phyloP scores from a whole-genome alignment of 2,329 filamentous ascomycete genomes.

The Fusarium sp. region DNA sequence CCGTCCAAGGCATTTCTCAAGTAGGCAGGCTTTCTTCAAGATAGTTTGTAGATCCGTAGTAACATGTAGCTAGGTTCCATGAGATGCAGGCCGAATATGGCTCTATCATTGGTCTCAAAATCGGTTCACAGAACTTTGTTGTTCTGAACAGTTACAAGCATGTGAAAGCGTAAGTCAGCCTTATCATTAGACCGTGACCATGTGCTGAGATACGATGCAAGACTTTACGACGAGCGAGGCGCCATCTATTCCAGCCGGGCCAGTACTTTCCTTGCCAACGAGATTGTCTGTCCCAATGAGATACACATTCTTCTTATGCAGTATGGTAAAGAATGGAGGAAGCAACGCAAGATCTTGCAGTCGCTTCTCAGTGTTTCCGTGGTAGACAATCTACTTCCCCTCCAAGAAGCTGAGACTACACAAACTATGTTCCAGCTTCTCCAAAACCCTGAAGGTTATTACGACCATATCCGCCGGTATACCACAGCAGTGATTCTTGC shows the following conservation, averaged over 20 bases:
- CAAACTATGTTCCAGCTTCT: constrained; percentile 38
- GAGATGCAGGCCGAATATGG: constrained; percentile 50
- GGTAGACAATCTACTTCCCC: constrained; percentile 27
- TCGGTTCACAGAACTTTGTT: constrained; percentile 53
- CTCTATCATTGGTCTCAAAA: constrained; percentile 53
- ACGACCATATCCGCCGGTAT: constrained; percentile 42
- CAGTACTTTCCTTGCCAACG: constrained; percentile 50
- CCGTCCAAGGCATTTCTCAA: constrained; percentile 48
- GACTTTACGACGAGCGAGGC: constrained; percentile 58
- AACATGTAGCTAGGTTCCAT: constrained; percentile 3
- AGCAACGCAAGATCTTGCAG: constrained; percentile 43
- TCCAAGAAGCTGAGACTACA: constrained; percentile 44
- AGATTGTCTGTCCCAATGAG: constrained; percentile 48
- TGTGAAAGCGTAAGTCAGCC: constrained; percentile 6
- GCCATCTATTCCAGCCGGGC: constrained; percentile 58
- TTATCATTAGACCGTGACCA: not conserved
- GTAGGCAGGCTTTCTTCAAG: constrained; percentile 47
- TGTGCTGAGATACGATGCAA: constrained; percentile 48
- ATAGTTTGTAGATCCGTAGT: not conserved
- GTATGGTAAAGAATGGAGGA: constrained; percentile 39
- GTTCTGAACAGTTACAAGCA: constrained; percentile 45
- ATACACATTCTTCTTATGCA: constrained; percentile 46
- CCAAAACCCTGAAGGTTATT: constrained; percentile 33
- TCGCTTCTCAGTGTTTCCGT: constrained; percentile 45
- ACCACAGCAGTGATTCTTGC: constrained; percentile 48